Conservation (phyloP, 768 basidiomycete genomes). For the Suillus variegatus region DNA sequence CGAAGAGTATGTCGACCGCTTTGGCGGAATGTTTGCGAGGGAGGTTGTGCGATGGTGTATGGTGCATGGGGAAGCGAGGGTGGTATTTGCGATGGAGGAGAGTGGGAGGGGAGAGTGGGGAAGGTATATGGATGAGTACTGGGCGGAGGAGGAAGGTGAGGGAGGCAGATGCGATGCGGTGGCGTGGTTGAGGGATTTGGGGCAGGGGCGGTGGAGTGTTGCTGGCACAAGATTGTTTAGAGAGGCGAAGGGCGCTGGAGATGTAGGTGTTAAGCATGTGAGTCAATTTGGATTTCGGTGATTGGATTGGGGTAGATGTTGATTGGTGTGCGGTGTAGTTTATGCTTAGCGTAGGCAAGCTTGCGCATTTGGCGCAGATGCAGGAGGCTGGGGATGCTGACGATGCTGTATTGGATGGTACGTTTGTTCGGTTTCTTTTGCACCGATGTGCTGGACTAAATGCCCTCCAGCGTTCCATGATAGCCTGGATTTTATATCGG, state of each 20-base stretch:
- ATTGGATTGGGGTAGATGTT: slow-evolving; percentile 5
- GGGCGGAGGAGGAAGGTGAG: slow-evolving; percentile 42
- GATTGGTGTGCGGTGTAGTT: slow-evolving; percentile 49
- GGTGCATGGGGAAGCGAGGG: slow-evolving; percentile 81
- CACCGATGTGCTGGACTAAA: slow-evolving; percentile 9
- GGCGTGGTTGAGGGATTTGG: slow-evolving; percentile 89
- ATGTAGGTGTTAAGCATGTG: slow-evolving; percentile 79
- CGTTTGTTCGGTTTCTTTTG: slow-evolving; percentile 12
- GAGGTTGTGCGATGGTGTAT: slow-evolving; percentile 94
- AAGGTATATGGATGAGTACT: slow-evolving; percentile 71
- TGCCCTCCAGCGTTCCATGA: slow-evolving; percentile 72
- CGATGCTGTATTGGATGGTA: slow-evolving; percentile 59
- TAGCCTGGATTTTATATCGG: slow-evolving; percentile 81
- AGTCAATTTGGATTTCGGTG: slow-evolving; percentile 19
- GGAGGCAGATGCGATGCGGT: slow-evolving; percentile 54
- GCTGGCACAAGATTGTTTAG: slow-evolving; percentile 64
- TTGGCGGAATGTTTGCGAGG: slow-evolving; percentile 82
- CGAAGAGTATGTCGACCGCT: slow-evolving; percentile 72
- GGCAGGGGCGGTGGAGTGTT: slow-evolving; percentile 60
- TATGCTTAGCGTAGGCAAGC: slow-evolving; percentile 89
- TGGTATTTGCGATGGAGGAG: slow-evolving; percentile 78
- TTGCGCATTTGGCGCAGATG: slow-evolving; percentile 69
- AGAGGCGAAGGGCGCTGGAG: slow-evolving; percentile 58
- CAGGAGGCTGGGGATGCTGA: slow-evolving; percentile 49
- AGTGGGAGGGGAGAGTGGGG: slow-evolving; percentile 38